These are phyloP conservation scores for Torrubiella hemipterigena DNA, from an alignment of 2,329 filamentous ascomycete genomes.

Conservation along the genomic window DNA sequence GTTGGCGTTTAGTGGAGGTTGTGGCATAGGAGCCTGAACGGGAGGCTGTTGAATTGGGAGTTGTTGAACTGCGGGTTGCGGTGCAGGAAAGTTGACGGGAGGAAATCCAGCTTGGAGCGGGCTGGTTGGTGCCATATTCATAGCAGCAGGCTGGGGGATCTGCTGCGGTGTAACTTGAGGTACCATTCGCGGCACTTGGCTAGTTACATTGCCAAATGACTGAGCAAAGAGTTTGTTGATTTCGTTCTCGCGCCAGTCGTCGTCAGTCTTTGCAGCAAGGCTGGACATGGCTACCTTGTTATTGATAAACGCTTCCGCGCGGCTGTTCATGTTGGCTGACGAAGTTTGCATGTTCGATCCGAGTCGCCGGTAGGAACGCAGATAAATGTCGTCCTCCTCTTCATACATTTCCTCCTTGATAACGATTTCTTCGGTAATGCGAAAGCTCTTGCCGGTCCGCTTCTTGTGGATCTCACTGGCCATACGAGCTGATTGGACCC, in stretches of 20 bases:
- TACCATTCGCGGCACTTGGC: no score
- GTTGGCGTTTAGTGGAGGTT: no score
- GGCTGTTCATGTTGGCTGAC: conserved; percentile 48
- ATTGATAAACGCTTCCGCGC: conserved; percentile 37
- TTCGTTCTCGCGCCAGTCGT: conserved; percentile 29
- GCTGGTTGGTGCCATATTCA: no score
- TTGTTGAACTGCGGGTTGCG: no score
- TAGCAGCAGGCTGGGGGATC: no score
- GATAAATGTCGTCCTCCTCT: conserved; percentile 76
- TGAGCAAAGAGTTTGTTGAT: conserved; percentile 34
- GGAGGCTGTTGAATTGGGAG: no score
- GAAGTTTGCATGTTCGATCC: conserved; percentile 49
- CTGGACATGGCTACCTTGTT: conserved; percentile 31
- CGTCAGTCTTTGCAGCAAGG: conserved; percentile 21
- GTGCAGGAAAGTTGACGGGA: no score
- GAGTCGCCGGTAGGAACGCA: conserved; percentile 52
- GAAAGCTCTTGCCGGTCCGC: conserved; percentile 70
- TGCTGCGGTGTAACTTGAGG: no score
- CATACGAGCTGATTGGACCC: conserved; percentile 74
- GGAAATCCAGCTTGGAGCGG: no score
- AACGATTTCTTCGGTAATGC: conserved; percentile 76
- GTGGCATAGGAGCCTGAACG: no score
- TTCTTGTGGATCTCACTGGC: conserved; percentile 88
- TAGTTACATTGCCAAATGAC: conserved; percentile 27
- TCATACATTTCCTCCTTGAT: conserved; percentile 93